Evolutionary conservation across 768 basidiomycete genomes (phyloP).

Genomic region (Trametes villosa): DNA sequence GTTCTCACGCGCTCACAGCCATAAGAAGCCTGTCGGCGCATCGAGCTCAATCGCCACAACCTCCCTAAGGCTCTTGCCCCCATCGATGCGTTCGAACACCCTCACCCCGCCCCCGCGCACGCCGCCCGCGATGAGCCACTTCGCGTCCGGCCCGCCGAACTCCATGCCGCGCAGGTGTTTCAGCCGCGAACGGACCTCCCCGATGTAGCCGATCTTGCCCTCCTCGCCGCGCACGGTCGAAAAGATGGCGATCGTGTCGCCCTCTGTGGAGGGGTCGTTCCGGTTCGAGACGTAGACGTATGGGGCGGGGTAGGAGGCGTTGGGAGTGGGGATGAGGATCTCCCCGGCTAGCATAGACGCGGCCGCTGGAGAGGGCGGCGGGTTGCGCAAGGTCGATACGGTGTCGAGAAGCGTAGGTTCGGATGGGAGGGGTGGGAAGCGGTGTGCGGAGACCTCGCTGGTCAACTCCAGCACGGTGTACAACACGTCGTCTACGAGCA

Average conservation of each 20-base stretch:
- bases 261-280: constrained; percentile 68
- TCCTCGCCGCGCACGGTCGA: constrained; percentile 48
- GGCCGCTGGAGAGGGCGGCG: constrained; percentile 43
- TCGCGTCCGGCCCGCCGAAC: constrained; percentile 64
- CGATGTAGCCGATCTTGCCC: constrained; percentile 49
- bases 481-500: constrained; percentile 58
- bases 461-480: constrained; percentile 74
- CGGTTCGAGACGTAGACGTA: constrained; percentile 79
- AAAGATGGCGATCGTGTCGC: constrained; percentile 77
- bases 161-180: constrained; percentile 71
- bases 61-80: constrained; percentile 57
- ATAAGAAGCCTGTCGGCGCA: constrained; percentile 44
- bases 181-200: constrained; percentile 70
- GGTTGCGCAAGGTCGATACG: constrained; percentile 49
- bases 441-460: constrained; percentile 60
- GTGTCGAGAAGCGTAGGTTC: constrained; percentile 43
- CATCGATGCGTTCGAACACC: constrained; percentile 67
- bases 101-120: constrained; percentile 67
- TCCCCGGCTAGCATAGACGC: constrained; percentile 66
- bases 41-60: constrained; percentile 48
- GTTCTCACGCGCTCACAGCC: constrained; percentile 43
- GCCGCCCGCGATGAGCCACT: constrained; percentile 69
- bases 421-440: constrained; percentile 47
- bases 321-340: constrained; percentile 62
- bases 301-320: constrained; percentile 52